Base-by-base conservation (phyloP, 192 early-diverging fungal genomes). In the Backusella sp. region DNA sequence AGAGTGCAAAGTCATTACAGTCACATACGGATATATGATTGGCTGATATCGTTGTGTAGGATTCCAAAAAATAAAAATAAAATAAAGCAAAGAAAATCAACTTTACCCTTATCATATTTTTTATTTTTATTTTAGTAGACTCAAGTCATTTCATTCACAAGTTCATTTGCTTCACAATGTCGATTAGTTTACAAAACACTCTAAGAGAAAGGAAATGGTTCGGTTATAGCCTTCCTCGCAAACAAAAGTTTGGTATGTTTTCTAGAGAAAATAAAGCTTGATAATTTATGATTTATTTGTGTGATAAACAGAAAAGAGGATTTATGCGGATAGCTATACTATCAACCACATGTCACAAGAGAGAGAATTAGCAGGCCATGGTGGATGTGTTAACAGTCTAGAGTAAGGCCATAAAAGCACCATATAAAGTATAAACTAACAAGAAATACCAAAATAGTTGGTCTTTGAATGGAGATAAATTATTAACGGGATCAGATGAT, bases 401-500 rank as follows among this genome's bases (percentile, higher is more conserved):
- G 78, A 53, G 81, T 78, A 78, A 78, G 72, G 21, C 37, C 37
- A 32, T 32, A 32, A 32, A 32, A 32, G 32, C 32, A 32, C 32
- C 2, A 39, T 12, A 39, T 39, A 39, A 39, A 39, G 37, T 12
- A 39, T 39, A 11, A 39, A 12, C 37, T 11, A 39, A 12, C 9
- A 39, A 59, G 21, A 30, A 36, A 52, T 32, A 34, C 2, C 59
- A 21, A 23, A 59, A 53, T 73, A 80, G 79, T 62, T 91, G 89
- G 89, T 89, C 89, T 30, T 72, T 28, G 49, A 82, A 81, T 28
- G 90, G 90, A 6, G 83, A 79, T 46, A 80, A 83, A 44, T 74
- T 90, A 36, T 78, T 88, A 44, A 86, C 87, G 23, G 89, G 92
- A 0, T 91, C 90, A 17, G 92, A 91, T 67, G 90, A 91, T 73